These are phyloP conservation scores for Manihot esculenta DNA, from an alignment of 441 rosid genomes.

Conservation along the genomic window DNA sequence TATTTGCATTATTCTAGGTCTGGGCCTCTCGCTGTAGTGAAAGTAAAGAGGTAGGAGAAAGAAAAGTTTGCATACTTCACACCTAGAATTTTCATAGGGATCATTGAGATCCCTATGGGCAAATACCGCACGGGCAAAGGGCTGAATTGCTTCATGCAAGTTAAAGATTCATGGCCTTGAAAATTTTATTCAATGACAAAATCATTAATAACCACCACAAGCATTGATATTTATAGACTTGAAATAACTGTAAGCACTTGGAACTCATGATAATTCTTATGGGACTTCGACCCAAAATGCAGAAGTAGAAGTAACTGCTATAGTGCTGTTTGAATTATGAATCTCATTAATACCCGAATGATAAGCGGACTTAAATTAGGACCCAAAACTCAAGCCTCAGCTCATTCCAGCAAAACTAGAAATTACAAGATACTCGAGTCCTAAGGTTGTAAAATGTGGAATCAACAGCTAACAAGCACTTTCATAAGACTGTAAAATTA, in stretches of 20 bases:
- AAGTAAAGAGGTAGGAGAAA: not conserved
- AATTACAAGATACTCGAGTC: not conserved
- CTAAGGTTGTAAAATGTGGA: not conserved
- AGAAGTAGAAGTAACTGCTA: not conserved
- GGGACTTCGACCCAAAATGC: not conserved
- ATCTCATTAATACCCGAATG: not conserved
- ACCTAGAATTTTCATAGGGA: slow-evolving; percentile 1
- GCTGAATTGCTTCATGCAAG: not conserved
- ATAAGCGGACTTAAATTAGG: not conserved
- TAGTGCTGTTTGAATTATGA: not conserved
- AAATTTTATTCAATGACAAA: not conserved
- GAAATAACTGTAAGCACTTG: not conserved
- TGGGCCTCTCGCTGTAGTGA: not conserved
- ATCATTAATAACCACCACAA: not conserved
- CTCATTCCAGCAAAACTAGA: not conserved
- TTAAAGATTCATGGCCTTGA: not conserved
- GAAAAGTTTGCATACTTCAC: not conserved
- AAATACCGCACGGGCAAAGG: not conserved
- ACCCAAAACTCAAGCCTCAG: not conserved
- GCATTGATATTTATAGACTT: not conserved
- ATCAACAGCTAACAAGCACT: too few relatives aligned
- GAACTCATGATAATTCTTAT: not conserved
- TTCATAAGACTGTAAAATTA: too few relatives aligned
- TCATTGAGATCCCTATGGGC: not conserved
- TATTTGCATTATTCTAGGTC: slow-evolving; percentile 3